phyloP scores from a whole-genome alignment of 371 early-diverging fungal genomes.

The Rhizomucor pusillus region DNA sequence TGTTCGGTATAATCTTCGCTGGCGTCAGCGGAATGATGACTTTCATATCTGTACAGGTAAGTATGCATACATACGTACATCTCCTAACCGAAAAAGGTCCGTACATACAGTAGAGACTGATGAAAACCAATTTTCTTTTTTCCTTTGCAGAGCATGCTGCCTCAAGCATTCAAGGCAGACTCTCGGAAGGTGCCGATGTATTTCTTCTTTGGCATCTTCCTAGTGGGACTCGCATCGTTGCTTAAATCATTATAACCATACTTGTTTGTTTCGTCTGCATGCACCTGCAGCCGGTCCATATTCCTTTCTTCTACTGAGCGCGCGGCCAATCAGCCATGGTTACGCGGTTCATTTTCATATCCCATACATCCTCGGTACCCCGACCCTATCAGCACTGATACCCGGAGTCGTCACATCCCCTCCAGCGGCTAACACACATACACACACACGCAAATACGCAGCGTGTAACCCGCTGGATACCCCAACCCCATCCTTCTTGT shows the following conservation, averaged over 20 bases:
- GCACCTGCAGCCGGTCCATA: slow-evolving; percentile 9
- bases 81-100: no score
- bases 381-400: no score
- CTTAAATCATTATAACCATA: slow-evolving; percentile 32
- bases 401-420: no score
- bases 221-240: slow-evolving; percentile 48
- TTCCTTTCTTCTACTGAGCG: background rate
- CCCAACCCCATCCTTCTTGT: no score
- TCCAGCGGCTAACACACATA: no score
- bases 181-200: slow-evolving; percentile 42
- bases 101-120: no score
- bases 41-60: slow-evolving; percentile 54
- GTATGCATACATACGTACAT: slow-evolving; percentile 1
- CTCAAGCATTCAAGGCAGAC: slow-evolving; percentile 56
- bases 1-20: slow-evolving; percentile 56
- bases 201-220: slow-evolving; percentile 58
- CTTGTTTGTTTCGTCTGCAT: slow-evolving; percentile 13
- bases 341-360: no score
- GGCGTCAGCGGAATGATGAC: slow-evolving; percentile 72
- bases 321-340: no score
- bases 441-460: no score
- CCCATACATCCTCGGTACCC: no score
- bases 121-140: no score
- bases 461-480: no score
- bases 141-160: slow-evolving; percentile 42